A percentile compares a stretch with the other conserved stretches of the same genome.
Conservation (phyloP, 192 early-diverging fungal species). For the Rhizophagus prolifer region DNA sequence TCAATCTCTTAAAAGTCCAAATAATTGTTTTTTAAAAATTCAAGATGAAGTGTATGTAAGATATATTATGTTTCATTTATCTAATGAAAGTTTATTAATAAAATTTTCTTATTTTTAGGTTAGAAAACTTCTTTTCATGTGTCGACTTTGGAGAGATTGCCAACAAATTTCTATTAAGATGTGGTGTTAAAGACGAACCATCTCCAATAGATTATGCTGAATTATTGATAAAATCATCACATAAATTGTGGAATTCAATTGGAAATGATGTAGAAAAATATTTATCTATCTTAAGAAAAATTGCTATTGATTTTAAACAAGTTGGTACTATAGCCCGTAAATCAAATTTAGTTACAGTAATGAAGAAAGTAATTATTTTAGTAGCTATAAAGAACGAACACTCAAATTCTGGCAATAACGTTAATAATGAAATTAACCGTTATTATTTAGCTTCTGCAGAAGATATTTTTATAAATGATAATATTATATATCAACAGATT, state of each 20-base stretch:
- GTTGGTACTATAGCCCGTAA: constrained; percentile 33
- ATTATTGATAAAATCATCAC: constrained; percentile 59
- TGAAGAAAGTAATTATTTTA: constrained; percentile 64
- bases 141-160: constrained; percentile 72
- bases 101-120: constrained; percentile 32
- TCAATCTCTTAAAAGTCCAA: too few relatives aligned
- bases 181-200: constrained; percentile 83
- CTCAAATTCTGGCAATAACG: constrained; percentile 40
- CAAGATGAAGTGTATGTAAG: too few relatives aligned
- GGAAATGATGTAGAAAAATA: constrained; percentile 64
- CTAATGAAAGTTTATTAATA: too few relatives aligned
- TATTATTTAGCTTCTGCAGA: constrained; percentile 59
- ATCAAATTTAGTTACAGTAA: constrained; percentile 48
- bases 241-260: constrained; percentile 56
- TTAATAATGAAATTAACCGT: neutral
- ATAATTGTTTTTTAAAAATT: too few relatives aligned
- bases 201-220: constrained; percentile 67
- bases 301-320: constrained; percentile 63
- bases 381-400: constrained; percentile 52
- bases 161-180: constrained; percentile 74
- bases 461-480: constrained; percentile 80
- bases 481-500: constrained; percentile 66
- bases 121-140: constrained; percentile 54
- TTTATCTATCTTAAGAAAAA: constrained; percentile 65
- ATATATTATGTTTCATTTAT: too few relatives aligned